These are phyloP conservation scores for Nepenthes alata DNA, from an alignment of 179 eudicot genomes.

Conservation along the genomic window DNA sequence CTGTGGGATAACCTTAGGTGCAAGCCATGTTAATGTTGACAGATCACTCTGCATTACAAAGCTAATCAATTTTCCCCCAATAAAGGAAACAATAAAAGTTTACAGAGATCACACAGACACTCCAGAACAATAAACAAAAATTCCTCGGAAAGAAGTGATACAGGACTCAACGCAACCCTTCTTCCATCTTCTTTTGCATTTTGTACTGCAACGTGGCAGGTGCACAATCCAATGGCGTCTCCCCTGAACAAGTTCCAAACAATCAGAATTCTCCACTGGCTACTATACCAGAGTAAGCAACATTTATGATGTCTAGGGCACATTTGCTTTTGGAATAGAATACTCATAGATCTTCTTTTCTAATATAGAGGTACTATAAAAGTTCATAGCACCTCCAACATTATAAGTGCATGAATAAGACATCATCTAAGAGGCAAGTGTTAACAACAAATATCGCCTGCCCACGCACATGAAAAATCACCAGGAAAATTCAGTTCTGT, in stretches of 20 bases:
- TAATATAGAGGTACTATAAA: background rate
- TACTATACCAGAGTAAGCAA: background rate
- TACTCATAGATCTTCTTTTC: too few species aligned
- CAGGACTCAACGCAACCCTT: slow-evolving; percentile 8
- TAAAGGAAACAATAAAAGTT: background rate
- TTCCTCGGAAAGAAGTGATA: slow-evolving; percentile 4
- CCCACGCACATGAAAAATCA: background rate
- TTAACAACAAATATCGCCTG: background rate
- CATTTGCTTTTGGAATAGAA: background rate
- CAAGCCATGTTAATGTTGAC: too few species aligned
- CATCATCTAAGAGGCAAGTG: background rate
- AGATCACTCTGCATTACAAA: too few species aligned
- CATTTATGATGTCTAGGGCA: background rate
- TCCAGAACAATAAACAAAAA: slow-evolving; percentile 1
- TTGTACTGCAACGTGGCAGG: slow-evolving; percentile 85
- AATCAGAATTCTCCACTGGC: background rate
- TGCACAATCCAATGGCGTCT: slow-evolving; percentile 94
- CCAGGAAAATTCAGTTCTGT: too few species aligned
- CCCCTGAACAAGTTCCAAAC: slow-evolving; percentile 42
- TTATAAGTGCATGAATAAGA: background rate
- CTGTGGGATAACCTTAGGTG: too few species aligned
- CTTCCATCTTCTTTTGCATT: slow-evolving; percentile 75
- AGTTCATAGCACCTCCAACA: background rate
- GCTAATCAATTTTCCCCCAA: background rate
- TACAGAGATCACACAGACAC: too few species aligned